Base-by-base conservation (phyloP, 768 basidiomycete species). In the Kwoniella dejecticola region DNA sequence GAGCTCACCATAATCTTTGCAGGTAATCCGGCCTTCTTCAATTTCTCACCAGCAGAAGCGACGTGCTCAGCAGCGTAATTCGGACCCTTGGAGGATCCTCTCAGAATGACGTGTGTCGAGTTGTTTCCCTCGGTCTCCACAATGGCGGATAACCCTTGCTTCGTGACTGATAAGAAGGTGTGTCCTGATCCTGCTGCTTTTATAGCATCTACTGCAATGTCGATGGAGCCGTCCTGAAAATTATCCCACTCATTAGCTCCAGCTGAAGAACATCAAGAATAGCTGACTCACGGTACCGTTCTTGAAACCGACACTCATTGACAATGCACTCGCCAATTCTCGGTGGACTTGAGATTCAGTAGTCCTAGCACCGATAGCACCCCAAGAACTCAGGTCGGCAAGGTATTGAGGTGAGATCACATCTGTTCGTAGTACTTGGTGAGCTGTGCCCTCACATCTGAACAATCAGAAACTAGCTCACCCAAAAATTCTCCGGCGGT, bases 291-390 rank as follows among this genome's bases (percentile, higher is more conserved):
- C 75, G 0, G 95, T 98, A 11, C 90, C 90, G 72, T 99, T 99
- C 81, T 99, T 99, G 86, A 99, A 98, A 7, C 96, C 96, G 4
- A 93, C 91, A 2, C 90, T 89, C 89, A 95, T 92, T 15, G 89
- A 91, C n/a, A 95, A 82, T 1, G 87, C 79, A 52, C 64, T 68
- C 2, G 79, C 79, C 7, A 80, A 70, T 63, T 80, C 79, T 63
- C 79, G 61, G 61, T 80, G 79, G 0, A 80, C 72, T 52, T 75
- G 74, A 31, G 72, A 77, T 64, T 79, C 74, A 50, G 79, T 80
- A 45, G 79, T 82, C 52, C 82, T 65, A 0, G 82, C 81, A 10
- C 81, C 96, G 67, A 99, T 98, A 1, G 95, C 77, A n/a, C 77
- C 77, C 77, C 79, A 80, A 4, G 78, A 77, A 50, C 68, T 76